Conservation (phyloP, 805 yeast species). For the Metschnikowia henanensis region DNA sequence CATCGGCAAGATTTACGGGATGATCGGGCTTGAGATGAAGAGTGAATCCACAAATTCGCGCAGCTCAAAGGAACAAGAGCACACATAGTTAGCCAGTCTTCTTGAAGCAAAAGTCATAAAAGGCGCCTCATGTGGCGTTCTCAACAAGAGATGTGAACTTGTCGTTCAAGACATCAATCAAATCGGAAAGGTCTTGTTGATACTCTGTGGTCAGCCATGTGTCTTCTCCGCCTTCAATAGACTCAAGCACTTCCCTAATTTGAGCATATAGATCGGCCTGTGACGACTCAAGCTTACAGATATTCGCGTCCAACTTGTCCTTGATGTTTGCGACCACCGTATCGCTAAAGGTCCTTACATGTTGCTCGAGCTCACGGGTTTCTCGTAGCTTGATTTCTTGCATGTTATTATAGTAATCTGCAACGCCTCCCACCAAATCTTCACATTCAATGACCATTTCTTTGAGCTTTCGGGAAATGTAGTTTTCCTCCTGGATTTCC, state of each 20-base stretch:
- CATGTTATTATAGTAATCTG: conserved; percentile 27
- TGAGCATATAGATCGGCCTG: not conserved
- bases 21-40: conserved; percentile 22
- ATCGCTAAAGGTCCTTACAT: conserved; percentile 1
- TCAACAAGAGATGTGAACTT: not conserved
- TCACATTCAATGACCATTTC: conserved; percentile 35
- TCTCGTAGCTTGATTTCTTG: conserved; percentile 18
- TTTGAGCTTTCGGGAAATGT: conserved; percentile 27
- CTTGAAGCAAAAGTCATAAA: not conserved
- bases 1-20: conserved; percentile 36
- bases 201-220: not conserved
- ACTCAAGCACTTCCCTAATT: conserved; percentile 3
- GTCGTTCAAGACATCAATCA: conserved; percentile 4
- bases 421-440: conserved; percentile 33
- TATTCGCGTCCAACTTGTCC: conserved; percentile 3
- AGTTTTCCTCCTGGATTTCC: conserved; percentile 43
- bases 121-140: not conserved
- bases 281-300: not conserved
- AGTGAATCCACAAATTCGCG: conserved; percentile 4
- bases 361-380: not conserved
- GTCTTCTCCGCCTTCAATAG: conserved; percentile 1
- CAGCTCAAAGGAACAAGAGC: conserved; percentile 7
- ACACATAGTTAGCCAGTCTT: not conserved
- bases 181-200: conserved; percentile 1
- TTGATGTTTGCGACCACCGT: not conserved